Conservation (phyloP, 768 basidiomycete genomes). For the Russula olivacea region DNA sequence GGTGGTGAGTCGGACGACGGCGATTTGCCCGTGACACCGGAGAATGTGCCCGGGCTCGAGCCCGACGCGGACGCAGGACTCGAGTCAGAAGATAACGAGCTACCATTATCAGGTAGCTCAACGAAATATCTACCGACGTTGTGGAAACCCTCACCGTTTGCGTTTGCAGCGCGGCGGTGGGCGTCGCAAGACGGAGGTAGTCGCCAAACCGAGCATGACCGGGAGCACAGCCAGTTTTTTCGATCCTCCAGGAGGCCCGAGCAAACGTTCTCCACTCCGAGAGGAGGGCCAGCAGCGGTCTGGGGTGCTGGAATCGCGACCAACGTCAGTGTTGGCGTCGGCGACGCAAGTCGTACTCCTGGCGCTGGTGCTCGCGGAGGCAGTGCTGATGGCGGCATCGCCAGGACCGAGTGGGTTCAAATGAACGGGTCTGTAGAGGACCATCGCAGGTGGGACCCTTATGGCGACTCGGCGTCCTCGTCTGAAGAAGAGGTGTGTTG, state of each 20-base stretch:
- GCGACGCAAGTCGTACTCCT: conserved; percentile 3
- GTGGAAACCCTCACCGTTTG: conserved; percentile 24
- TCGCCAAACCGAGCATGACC: conserved; percentile 6
- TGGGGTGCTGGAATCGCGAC: not conserved
- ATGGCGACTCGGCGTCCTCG: conserved; percentile 16
- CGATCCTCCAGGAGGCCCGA: not conserved
- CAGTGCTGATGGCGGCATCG: not conserved
- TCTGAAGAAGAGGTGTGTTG: conserved; percentile 25
- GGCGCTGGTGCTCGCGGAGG: conserved; percentile 7
- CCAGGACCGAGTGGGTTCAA: conserved; percentile 13
- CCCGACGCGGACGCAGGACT: conserved; percentile 15
- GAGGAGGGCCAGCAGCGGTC: not conserved
- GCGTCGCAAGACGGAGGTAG: conserved; percentile 6
- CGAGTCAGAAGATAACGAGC: conserved; percentile 23
- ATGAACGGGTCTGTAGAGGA: conserved; percentile 17
- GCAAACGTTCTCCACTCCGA: not conserved
- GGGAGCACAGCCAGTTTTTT: conserved; percentile 14
- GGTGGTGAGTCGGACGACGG: conserved; percentile 25
- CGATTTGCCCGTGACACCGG: conserved; percentile 26
- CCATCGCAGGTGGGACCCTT: conserved; percentile 10
- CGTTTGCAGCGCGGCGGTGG: conserved; percentile 25
- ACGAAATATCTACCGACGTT: conserved; percentile 10
- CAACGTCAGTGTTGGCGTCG: conserved; percentile 4
- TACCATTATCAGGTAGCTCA: conserved; percentile 13
- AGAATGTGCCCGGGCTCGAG: conserved; percentile 13